Conservation (phyloP, 768 basidiomycete species). For the Termitomyces bulborhizus region DNA sequence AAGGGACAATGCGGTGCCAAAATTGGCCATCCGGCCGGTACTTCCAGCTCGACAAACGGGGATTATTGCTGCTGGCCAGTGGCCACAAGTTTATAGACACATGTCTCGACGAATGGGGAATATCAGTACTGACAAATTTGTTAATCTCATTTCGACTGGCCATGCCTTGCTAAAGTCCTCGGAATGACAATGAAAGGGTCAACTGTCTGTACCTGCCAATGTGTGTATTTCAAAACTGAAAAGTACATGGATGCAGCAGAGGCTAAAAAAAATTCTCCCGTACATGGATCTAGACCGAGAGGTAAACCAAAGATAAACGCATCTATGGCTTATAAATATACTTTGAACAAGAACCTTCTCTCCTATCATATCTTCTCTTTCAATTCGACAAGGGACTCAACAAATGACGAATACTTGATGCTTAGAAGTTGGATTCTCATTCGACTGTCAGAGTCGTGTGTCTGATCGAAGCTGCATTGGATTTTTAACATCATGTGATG, state of each 20-base stretch:
- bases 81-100: neutral
- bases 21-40: neutral
- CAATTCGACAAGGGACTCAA: too few species aligned
- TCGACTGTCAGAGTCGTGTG: too few species aligned
- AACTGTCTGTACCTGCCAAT: neutral
- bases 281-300: too few species aligned
- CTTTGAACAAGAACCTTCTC: neutral
- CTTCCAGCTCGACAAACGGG: neutral
- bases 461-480: too few species aligned
- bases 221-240: neutral
- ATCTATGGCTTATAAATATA: neutral
- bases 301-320: neutral
- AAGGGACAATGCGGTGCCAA: neutral
- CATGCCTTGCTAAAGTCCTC: neutral
- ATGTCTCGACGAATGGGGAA: neutral
- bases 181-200: neutral
- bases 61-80: too few species aligned
- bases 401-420: neutral
- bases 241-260: neutral
- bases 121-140: too few species aligned
- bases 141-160: neutral
- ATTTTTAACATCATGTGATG: neutral
- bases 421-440: too few species aligned
- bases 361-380: neutral
- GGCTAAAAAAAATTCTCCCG: too few species aligned